Evolutionary conservation across 257 asterid genomes (phyloP).

Genomic region (Lycium ferocissimum): DNA sequence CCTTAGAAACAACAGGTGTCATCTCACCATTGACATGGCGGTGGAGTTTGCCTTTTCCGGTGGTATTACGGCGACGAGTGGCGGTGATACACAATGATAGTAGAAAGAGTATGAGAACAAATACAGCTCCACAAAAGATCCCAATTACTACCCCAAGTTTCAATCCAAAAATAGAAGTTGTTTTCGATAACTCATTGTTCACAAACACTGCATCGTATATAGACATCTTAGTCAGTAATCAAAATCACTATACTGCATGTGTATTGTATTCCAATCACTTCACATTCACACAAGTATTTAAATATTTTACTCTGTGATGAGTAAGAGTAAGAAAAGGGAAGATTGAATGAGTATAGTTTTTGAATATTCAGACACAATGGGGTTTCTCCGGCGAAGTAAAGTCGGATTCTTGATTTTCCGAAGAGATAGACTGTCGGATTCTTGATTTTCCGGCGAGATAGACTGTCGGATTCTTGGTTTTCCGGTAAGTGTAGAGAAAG

Average conservation of each 20-base stretch:
- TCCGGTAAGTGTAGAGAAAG: constrained; percentile 14
- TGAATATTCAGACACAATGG: neutral
- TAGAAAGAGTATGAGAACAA: constrained; percentile 74
- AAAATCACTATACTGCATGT: constrained; percentile 23
- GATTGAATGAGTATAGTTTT: neutral
- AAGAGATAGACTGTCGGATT: constrained; percentile 17
- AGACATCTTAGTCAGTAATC: constrained; percentile 54
- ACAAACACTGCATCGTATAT: constrained; percentile 66
- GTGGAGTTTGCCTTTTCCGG: constrained; percentile 37
- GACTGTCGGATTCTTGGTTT: neutral
- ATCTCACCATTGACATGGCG: constrained; percentile 47
- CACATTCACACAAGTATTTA: neutral
- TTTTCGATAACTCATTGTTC: constrained; percentile 71
- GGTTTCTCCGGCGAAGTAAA: neutral
- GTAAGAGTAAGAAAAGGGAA: neutral
- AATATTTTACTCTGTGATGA: neutral
- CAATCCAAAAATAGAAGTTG: constrained; percentile 80
- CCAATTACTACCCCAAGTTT: constrained; percentile 90
- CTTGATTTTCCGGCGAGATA: constrained; percentile 20
- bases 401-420: neutral
- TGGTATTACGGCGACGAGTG: constrained; percentile 62
- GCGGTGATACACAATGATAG: constrained; percentile 85
- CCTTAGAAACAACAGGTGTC: constrained; percentile 77
- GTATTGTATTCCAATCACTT: neutral
- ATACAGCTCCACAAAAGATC: constrained; percentile 76